A percentile compares a stretch with the other conserved stretches of the same genome.
phyloP scores from a whole-genome alignment of 768 basidiomycete genomes.

The Leucocoprinus birnbaumii region DNA sequence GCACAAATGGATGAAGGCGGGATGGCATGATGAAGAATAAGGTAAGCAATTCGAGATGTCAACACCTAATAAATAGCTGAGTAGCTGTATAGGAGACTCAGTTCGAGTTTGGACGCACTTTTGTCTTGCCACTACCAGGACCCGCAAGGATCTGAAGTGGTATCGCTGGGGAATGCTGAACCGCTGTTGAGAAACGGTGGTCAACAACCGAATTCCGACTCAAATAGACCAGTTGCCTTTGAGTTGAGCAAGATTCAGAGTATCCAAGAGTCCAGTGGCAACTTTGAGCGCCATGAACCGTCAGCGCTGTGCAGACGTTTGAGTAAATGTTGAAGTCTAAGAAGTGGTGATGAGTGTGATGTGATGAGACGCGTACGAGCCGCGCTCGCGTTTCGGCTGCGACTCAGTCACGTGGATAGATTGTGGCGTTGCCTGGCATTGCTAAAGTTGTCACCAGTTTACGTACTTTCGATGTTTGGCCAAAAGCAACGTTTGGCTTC shows the following conservation, averaged over 20 bases:
- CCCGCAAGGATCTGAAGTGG: constrained; percentile 83
- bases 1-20: constrained; percentile 64
- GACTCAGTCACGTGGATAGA: no score
- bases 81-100: not conserved
- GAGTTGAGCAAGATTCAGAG: constrained; percentile 36
- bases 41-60: constrained; percentile 64
- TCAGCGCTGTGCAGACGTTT: not conserved
- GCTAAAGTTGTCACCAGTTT: no score
- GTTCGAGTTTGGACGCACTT: constrained; percentile 25
- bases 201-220: not conserved
- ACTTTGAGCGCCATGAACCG: not conserved
- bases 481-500: no score
- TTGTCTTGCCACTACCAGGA: constrained; percentile 73
- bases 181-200: constrained; percentile 40
- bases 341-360: no score
- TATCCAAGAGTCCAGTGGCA: constrained; percentile 13
- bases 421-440: no score
- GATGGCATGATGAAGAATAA: constrained; percentile 51
- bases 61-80: constrained; percentile 41
- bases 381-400: no score
- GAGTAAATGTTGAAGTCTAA: not conserved
- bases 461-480: no score
- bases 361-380: no score
- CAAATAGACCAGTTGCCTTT: constrained; percentile 24
- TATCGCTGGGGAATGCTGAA: constrained; percentile 53